These are phyloP conservation scores for Cercospora janseana DNA, from an alignment of 2,329 filamentous ascomycete genomes.

Conservation along the genomic window DNA sequence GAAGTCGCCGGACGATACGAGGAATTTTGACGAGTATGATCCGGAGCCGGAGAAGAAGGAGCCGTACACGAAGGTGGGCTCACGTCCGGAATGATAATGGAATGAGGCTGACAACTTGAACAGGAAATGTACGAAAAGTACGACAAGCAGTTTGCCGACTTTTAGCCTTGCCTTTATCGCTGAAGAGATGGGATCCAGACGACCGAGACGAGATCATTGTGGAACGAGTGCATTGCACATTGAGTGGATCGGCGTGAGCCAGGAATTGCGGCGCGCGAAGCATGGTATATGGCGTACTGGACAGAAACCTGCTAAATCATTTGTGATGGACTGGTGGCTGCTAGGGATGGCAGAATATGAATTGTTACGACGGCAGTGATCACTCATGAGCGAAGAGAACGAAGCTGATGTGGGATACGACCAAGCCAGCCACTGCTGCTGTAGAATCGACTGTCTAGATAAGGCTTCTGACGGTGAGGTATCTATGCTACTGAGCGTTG, in stretches of 20 bases:
- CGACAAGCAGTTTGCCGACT: constrained; percentile 69
- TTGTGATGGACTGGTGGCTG: constrained; percentile 1
- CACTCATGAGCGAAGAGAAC: constrained; percentile 8
- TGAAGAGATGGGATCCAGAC: no score
- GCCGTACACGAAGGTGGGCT: constrained; percentile 58
- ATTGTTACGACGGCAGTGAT: constrained; percentile 11
- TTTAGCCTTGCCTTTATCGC: no score
- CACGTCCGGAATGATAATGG: no score
- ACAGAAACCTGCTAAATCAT: background rate
- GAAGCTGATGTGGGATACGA: background rate
- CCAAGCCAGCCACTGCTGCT: background rate
- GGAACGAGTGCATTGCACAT: constrained; percentile 24
- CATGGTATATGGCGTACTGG: constrained; percentile 23
- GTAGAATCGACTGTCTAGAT: constrained; percentile 2
- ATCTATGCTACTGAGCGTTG: no score
- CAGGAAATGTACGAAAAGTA: constrained; percentile 65
- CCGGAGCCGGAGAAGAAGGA: constrained; percentile 67
- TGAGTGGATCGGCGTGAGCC: constrained; percentile 14
- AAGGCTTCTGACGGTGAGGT: constrained; percentile 2
- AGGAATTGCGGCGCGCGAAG: constrained; percentile 12
- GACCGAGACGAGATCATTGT: no score
- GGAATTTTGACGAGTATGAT: constrained; percentile 82
- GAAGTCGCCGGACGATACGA: constrained; percentile 68
- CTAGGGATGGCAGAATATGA: background rate
- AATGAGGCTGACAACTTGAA: no score